Evolutionary conservation across 2,329 filamentous ascomycete species (phyloP), one percentile per base, ranked within the genome.

Genomic region (Clarireedia sp.): DNA sequence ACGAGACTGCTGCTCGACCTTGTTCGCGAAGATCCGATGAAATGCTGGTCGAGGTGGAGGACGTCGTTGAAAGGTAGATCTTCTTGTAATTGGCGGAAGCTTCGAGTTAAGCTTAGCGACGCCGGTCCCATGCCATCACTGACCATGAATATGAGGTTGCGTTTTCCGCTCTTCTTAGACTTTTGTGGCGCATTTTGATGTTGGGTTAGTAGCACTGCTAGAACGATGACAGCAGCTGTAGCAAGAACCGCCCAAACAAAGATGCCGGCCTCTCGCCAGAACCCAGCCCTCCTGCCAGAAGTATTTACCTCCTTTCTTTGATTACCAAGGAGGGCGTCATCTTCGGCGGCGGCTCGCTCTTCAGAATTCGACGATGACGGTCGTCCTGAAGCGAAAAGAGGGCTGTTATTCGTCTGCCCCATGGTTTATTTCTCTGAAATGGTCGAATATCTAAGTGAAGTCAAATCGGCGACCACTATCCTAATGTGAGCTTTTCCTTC

Each of bases 111-210:
- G 24, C 87, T 87, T 53, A 99, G 78, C 64, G 89, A 92, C 8
- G 94, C 89, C 7, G 94, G 94, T 0, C 94, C 94, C 94, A 99
- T 99, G 67, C 94, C 94, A 70, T 99, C 94, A 0, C 90, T 96
- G 38, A 99, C 92, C 94, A 99, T 99, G 76, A 99, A 97, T 65
- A 99, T 86, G 52, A 99, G 78, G 72, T 97, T 99, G 54, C 89
- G 82, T 77, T 97, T 99, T 51, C 83, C 82, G 26, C 66, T 72
- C 55, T 77, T 75, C 38, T 61, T 63, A 5, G 37, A 17, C 58
- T 59, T 33, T 55, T 55, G 38, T 12, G 47, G 45, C 62, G 66
- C 37, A 63, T 65, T 41, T 69, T 63, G 74, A 59, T 82, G 77
- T 64, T 83, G 79, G 70, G 96, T 89, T 67, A 89, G 87, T 16